A percentile compares a stretch with the other conserved stretches of the same genome.
phyloP scores from a whole-genome alignment of 805 yeast species.

The Komagataella pastoris region DNA sequence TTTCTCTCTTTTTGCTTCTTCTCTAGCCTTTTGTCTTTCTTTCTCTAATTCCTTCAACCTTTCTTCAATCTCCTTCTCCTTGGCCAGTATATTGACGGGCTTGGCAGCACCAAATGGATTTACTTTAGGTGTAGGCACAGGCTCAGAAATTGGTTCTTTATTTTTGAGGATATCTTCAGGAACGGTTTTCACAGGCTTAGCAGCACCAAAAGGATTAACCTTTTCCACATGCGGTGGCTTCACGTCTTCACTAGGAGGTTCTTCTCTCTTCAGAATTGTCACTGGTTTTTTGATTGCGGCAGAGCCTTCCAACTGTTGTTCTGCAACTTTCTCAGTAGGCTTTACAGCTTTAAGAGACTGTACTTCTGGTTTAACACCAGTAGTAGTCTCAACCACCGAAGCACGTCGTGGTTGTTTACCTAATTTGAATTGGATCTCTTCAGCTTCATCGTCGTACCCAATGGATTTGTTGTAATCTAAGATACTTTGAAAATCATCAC shows the following conservation, averaged over 20 bases:
- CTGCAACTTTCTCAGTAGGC: neutral
- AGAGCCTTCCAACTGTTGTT: neutral
- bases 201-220: constrained; percentile 65
- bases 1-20: constrained; percentile 5
- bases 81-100: constrained; percentile 68
- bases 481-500: constrained; percentile 23
- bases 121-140: constrained; percentile 22
- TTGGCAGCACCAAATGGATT: constrained; percentile 78
- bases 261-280: neutral
- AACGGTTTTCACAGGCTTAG: constrained; percentile 44
- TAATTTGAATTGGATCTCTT: neutral
- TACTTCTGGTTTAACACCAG: neutral
- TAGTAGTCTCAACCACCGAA: neutral
- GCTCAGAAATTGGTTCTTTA: constrained; percentile 8
- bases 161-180: constrained; percentile 22
- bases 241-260: neutral
- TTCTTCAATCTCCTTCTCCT: constrained; percentile 49
- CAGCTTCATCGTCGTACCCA: constrained; percentile 13
- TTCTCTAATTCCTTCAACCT: constrained; percentile 23
- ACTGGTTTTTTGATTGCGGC: neutral
- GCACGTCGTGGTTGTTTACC: neutral
- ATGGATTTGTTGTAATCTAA: constrained; percentile 12
- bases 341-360: neutral
- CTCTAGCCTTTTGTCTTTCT: constrained; percentile 2
- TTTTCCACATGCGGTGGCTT: constrained; percentile 18